Evolutionary conservation across 2,329 filamentous ascomycete species (phyloP).

Genomic region (Rutstroemia sp.): DNA sequence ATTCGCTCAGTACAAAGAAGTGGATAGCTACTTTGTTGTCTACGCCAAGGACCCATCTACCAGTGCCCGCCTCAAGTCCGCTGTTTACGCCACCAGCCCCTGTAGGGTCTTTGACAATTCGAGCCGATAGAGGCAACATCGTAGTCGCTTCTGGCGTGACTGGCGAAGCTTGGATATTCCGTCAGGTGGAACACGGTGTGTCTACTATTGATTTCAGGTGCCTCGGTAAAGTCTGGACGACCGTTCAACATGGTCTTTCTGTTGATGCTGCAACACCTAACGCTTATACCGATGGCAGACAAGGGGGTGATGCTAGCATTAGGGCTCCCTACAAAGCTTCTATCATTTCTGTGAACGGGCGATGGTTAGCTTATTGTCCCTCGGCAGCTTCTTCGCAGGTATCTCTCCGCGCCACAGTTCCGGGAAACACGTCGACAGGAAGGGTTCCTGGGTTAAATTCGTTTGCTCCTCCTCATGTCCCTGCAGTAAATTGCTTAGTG

Average conservation of each 20-base stretch:
- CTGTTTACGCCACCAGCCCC: conserved; percentile 63
- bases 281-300: conserved; percentile 24
- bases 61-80: conserved; percentile 50
- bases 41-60: conserved; percentile 54
- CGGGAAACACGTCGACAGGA: conserved; percentile 44
- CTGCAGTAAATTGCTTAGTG: conserved; percentile 57
- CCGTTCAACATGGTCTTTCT: conserved; percentile 56
- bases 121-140: conserved; percentile 64
- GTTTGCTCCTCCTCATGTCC: conserved; percentile 62
- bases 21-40: conserved; percentile 67
- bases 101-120: conserved; percentile 64
- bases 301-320: conserved; percentile 35
- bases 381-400: conserved; percentile 62
- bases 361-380: conserved; percentile 74
- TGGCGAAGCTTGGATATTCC: conserved; percentile 79
- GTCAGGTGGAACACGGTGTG: conserved; percentile 31
- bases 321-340: conserved; percentile 46
- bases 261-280: conserved; percentile 25
- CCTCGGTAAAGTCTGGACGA: conserved; percentile 82
- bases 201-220: conserved; percentile 3
- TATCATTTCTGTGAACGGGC: conserved; percentile 60
- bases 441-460: conserved; percentile 49
- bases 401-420: conserved; percentile 59
- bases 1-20: conserved; percentile 70
- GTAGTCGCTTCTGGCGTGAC: conserved; percentile 72